These are phyloP conservation scores for Solanum sejunctum DNA, from an alignment of 257 asterid species.

Conservation along the genomic window DNA sequence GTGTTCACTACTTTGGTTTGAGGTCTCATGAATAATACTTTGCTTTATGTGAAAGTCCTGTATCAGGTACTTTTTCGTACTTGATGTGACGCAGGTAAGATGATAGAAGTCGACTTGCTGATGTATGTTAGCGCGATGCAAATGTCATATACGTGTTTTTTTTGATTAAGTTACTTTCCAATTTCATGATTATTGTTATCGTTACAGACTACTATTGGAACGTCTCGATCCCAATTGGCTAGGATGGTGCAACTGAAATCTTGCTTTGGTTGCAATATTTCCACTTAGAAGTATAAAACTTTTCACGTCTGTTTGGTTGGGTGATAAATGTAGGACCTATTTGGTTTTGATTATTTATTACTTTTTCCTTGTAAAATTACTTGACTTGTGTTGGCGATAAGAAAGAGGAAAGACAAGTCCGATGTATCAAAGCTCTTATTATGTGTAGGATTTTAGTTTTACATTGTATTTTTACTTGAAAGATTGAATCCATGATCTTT, in stretches of 20 bases:
- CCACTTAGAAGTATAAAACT: too few relatives aligned
- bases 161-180: neutral
- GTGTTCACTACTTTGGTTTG: neutral
- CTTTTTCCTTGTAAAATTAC: too few relatives aligned
- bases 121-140: neutral
- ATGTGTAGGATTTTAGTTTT: too few relatives aligned
- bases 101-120: neutral
- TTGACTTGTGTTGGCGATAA: too few relatives aligned
- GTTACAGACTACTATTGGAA: too few relatives aligned
- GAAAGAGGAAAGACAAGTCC: too few relatives aligned
- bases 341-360: too few relatives aligned
- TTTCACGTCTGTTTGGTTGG: neutral
- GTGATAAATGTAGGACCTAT: neutral
- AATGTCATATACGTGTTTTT: neutral
- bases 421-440: too few relatives aligned
- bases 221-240: too few relatives aligned
- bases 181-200: too few relatives aligned
- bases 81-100: neutral
- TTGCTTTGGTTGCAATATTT: too few relatives aligned
- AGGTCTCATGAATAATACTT: neutral
- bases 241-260: neutral
- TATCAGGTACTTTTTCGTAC: neutral
- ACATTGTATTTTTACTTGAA: rapidly evolving
- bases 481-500: too few relatives aligned
- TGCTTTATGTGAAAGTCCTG: neutral